Evolutionary conservation across 2,329 filamentous ascomycete genomes (phyloP), one percentile per base, ranked within the genome.

Genomic region (Botrytis elliptica): DNA sequence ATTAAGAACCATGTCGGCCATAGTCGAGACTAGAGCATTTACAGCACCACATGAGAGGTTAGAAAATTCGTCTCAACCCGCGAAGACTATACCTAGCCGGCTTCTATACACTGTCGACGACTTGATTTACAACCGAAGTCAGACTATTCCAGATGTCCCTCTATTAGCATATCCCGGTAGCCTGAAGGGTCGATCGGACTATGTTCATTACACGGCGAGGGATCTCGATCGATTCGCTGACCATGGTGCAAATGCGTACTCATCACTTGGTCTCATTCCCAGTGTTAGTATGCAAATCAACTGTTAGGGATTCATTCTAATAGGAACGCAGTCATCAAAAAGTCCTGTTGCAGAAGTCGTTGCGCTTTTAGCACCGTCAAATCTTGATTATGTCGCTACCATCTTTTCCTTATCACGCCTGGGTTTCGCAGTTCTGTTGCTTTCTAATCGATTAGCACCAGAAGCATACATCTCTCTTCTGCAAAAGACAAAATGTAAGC

Each of bases 401-500:
- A 81, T 87, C 18, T 83, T 88, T 46, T 86, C 86, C 7, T 77
- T 90, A 49, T 84, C 84, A 38, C 83, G 86, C 71, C 80, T 90
- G 66, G 87, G 87, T 8, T 87, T 86, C 79, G 83, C 86, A 1
- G 83, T 85, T 3, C 80, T 90, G 1, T 84, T 89, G 49, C 82
- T 90, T 2, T 89, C 87, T 0, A 88, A 86, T 3, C 81, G 88
- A 10, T 83, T 89, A 3, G 84, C 87, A 2, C 82, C 83, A 3
- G 83, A 85, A 70, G 88, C 88, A 8, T 86, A 88, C 74, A 79
- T 83, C 22, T 83, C 83, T 36, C 79, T 89, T 12, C 81, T 88
- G 36, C 80, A 84, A 38, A 83, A 83, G 76, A 85, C 84, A 46
- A 74, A 76, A 2, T 79, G 78, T 60, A 60, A 67, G 42, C 71